Evolutionary conservation across 2,329 filamentous ascomycete species (phyloP).

Genomic region (Chaetomium globosum): DNA sequence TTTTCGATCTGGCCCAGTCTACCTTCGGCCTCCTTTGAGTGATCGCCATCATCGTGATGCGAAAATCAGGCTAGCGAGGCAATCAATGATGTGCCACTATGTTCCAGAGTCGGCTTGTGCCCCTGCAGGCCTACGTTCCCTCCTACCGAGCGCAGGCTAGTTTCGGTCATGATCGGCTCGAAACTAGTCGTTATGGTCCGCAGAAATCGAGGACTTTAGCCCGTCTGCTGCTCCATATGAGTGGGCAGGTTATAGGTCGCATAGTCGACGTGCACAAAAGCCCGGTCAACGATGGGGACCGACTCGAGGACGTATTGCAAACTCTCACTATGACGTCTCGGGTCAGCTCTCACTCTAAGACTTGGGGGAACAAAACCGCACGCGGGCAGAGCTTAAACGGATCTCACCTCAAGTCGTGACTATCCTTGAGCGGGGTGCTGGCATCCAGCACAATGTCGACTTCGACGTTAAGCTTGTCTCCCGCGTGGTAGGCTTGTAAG

Average conservation of each 20-base stretch:
- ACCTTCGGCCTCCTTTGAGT: neutral
- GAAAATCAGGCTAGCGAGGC: neutral
- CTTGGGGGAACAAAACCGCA: neutral
- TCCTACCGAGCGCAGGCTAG: neutral
- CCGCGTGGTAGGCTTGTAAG: constrained; percentile 80
- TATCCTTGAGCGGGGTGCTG: constrained; percentile 73
- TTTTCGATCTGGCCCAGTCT: neutral
- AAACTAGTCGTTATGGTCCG: neutral
- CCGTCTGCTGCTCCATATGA: constrained; percentile 54
- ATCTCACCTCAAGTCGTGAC: constrained; percentile 69
- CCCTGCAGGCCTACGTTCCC: neutral
- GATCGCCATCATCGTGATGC: neutral
- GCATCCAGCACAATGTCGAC: constrained; percentile 84
- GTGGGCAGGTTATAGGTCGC: constrained; percentile 64
- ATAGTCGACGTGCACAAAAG: constrained; percentile 70
- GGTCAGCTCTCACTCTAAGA: neutral
- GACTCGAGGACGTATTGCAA: constrained; percentile 84
- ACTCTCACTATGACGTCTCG: constrained; percentile 56
- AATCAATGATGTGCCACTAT: neutral
- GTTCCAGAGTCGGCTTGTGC: neutral
- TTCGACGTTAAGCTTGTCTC: constrained; percentile 79
- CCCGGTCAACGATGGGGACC: constrained; percentile 74
- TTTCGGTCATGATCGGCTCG: neutral
- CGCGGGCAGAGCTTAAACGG: neutral
- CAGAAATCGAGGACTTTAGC: neutral